Evolutionary conservation across 768 basidiomycete species (phyloP), one percentile per base, ranked within the genome.

Genomic region (Heimioporus sp.): DNA sequence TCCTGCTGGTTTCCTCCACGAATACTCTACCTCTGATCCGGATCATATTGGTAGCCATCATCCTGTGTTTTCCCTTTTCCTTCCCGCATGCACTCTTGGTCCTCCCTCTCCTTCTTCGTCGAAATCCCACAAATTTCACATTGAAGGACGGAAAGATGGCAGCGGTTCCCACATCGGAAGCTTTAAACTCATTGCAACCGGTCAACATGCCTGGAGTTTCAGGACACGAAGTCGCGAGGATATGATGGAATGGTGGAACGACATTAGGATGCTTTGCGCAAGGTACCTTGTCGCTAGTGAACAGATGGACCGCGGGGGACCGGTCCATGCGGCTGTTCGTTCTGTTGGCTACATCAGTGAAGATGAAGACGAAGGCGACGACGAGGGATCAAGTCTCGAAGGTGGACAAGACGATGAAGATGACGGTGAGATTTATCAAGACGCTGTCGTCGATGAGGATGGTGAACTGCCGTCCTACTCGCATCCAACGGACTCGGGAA

Each of bases 171-270:
- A 83, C 59, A 71, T 75, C 0, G 84, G 85, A n/a, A 76, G 78
- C 64, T 84, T 61, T 63, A 79, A 54, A 62, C 63, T 45, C 56
- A 80, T 57, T 49, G 52, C 53, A 31, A 65, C 58, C 21, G 66
- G 76, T 20, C 74, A 81, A 48, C 79, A 83, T 61, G 91, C 91
- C 28, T 98, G 90, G 85, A 90, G 85, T 44, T 98, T 99, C 79
- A 80, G 93, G 34, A 81, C 90, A 42, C 75, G 96, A 53, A 88
- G 85, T 52, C 83, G 89, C 58, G 96, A 98, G 56, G 96, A 98
- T 60, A 93, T 98, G 92, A 92, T 98, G 92, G 97, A 99, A 73
- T 97, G 97, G 92, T 99, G 97, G 97, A 98, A 98, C 65, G 97
- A 98, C 65, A 77, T 95, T 37, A 73, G 91, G 54, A 94, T 95